Conservation (phyloP, 345 rosid genomes). For the Abelmoschus esculentus region DNA sequence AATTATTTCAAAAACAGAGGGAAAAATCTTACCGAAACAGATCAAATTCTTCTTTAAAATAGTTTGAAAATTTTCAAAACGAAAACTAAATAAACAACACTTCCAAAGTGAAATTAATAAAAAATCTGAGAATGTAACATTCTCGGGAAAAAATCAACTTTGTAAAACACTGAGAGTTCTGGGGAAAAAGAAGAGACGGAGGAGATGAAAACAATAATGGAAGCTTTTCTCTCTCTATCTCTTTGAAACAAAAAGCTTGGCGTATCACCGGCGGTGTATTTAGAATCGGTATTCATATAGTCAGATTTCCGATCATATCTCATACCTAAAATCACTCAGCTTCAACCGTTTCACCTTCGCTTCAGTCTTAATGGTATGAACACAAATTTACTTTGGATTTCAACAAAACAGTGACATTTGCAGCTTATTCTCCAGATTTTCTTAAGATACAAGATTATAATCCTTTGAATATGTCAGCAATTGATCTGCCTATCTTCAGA, state of each 20-base stretch:
- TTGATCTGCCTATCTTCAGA: conserved; percentile 13
- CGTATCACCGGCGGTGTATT: neutral
- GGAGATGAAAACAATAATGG: neutral
- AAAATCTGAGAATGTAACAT: conserved; percentile 8
- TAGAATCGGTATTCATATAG: neutral
- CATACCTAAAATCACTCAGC: conserved; percentile 16
- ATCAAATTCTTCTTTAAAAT: neutral
- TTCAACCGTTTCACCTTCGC: conserved; percentile 10
- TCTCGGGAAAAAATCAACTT: neutral
- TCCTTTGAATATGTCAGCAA: conserved; percentile 15
- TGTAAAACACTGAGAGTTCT: neutral
- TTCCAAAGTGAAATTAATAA: neutral
- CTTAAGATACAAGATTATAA: conserved; percentile 14
- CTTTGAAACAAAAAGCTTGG: neutral
- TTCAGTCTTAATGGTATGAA: conserved; percentile 1
- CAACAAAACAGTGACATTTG: conserved; percentile 29
- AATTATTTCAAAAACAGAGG: neutral
- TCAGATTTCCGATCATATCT: conserved; percentile 9
- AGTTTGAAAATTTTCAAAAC: neutral
- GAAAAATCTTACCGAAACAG: neutral
- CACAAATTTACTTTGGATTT: conserved; percentile 18
- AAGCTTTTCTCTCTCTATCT: neutral
- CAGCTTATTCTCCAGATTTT: conserved; percentile 14
- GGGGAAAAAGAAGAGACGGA: no score
- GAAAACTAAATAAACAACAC: neutral